Evolutionary conservation across 805 yeast species (phyloP).

Genomic region (Wickerhamiella galacta): DNA sequence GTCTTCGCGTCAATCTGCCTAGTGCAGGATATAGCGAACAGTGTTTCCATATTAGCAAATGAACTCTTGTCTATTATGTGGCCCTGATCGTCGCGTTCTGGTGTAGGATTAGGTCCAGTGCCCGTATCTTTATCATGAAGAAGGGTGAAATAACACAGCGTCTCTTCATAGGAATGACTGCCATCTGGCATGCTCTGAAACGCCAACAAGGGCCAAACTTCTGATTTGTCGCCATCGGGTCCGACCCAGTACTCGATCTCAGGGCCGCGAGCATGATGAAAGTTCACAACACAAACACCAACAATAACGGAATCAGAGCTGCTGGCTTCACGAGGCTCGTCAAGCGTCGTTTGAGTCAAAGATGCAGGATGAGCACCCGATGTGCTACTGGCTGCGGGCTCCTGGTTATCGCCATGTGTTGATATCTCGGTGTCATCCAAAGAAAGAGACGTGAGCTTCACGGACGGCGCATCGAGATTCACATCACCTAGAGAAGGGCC

Average conservation of each 20-base stretch:
- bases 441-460: no score
- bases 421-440: no score
- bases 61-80: conserved; percentile 26
- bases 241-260: conserved; percentile 85
- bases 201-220: conserved; percentile 72
- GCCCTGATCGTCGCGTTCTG: conserved; percentile 24
- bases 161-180: conserved; percentile 82
- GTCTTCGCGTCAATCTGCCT: conserved; percentile 58
- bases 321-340: no score
- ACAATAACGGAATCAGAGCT: no score
- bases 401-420: no score
- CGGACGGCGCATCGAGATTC: no score
- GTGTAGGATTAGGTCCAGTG: conserved; percentile 28
- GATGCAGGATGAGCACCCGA: no score
- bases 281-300: conserved; percentile 81
- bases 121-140: conserved; percentile 43
- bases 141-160: conserved; percentile 78
- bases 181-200: conserved; percentile 96
- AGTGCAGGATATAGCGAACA: conserved; percentile 92
- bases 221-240: conserved; percentile 25
- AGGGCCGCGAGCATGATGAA: conserved; percentile 86
- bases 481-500: no score
- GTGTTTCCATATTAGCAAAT: conserved; percentile 35
- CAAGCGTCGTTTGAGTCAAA: no score
- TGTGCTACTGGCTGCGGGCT: no score